phyloP scores from a whole-genome alignment of 164 flowering plant species.

The Liquidambar formosana region DNA sequence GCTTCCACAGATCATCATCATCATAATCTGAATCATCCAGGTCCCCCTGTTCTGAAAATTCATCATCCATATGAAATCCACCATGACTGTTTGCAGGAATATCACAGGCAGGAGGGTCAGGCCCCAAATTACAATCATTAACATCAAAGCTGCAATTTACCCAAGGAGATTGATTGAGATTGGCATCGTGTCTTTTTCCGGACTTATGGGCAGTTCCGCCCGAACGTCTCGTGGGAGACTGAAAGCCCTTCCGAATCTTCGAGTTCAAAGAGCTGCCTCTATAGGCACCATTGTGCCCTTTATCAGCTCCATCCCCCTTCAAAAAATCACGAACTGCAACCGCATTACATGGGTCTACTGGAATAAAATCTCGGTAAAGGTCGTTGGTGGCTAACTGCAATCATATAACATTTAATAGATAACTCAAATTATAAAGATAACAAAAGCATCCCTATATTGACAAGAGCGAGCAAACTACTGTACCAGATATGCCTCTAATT shows the following conservation, averaged over 20 bases:
- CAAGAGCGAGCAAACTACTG: background rate
- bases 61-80: constrained; percentile 47
- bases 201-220: constrained; percentile 56
- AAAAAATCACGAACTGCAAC: constrained; percentile 56
- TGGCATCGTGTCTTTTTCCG: constrained; percentile 37
- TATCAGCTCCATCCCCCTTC: constrained; percentile 31
- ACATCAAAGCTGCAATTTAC: constrained; percentile 19
- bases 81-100: constrained; percentile 27
- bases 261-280: constrained; percentile 44
- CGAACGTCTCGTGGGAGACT: constrained; percentile 58
- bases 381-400: constrained; percentile 80
- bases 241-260: constrained; percentile 51
- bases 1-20: constrained; percentile 85
- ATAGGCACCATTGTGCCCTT: constrained; percentile 24
- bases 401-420: background rate
- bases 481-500: constrained; percentile 93
- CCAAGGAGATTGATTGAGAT: constrained; percentile 32
- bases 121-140: constrained; percentile 28
- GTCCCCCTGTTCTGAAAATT: constrained; percentile 30
- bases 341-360: constrained; percentile 84
- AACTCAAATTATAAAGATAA: background rate
- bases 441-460: background rate
- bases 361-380: constrained; percentile 80
- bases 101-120: constrained; percentile 32
- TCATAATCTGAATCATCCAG: constrained; percentile 49